These are phyloP conservation scores for Neofusicoccum umdonicola DNA, from an alignment of 2,329 filamentous ascomycete genomes.

Conservation along the genomic window DNA sequence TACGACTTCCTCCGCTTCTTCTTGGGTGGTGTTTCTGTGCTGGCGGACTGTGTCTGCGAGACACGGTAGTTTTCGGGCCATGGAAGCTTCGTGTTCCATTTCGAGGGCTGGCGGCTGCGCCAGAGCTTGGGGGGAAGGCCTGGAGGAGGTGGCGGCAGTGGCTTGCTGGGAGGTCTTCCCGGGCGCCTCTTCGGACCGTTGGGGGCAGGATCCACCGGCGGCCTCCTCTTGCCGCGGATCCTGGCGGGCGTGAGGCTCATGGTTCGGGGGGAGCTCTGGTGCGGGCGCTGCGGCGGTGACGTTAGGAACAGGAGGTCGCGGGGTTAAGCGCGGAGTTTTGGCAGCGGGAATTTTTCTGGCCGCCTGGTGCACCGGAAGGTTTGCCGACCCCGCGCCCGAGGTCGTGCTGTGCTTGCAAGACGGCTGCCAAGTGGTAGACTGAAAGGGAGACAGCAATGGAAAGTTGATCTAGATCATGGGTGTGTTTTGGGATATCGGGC, in stretches of 20 bases:
- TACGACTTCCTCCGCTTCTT: constrained; percentile 7
- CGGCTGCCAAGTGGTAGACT: too few relatives aligned
- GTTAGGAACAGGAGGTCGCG: not conserved
- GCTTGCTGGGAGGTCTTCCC: not conserved
- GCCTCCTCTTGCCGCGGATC: not conserved
- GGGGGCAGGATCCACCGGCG: not conserved
- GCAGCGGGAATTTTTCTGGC: not conserved
- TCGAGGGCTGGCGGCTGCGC: not conserved
- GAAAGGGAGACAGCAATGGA: too few relatives aligned
- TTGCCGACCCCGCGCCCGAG: not conserved
- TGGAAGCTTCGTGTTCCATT: not conserved
- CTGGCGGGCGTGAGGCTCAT: not conserved
- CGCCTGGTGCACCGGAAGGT: not conserved
- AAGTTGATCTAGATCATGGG: not conserved
- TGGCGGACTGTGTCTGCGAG: not conserved
- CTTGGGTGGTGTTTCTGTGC: not conserved
- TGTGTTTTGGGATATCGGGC: not conserved
- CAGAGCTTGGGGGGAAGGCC: not conserved
- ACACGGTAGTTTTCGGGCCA: not conserved
- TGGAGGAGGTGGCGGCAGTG: not conserved
- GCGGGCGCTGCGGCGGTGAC: not conserved
- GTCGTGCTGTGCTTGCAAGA: too few relatives aligned
- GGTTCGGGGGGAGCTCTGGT: not conserved
- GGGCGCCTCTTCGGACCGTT: not conserved
- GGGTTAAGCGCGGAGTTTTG: constrained; percentile 8